phyloP scores from a whole-genome alignment of 495 filamentous ascomycete genomes.

The Bryoglossum gracile region DNA sequence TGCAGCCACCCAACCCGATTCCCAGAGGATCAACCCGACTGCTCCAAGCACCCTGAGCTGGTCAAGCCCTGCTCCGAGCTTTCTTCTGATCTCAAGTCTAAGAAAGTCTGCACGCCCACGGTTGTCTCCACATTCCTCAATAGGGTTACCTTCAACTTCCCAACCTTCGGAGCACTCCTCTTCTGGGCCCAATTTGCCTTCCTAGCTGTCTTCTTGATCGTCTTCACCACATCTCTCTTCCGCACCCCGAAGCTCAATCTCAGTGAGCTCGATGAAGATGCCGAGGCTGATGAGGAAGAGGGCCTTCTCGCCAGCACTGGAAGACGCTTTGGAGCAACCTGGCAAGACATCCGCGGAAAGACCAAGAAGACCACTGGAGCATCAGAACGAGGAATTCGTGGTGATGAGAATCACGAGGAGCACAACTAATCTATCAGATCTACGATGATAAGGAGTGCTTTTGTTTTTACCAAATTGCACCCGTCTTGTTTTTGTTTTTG shows the following conservation, averaged over 20 bases:
- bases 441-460: too few relatives aligned
- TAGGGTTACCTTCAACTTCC: conserved; percentile 88
- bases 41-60: conserved; percentile 59
- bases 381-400: conserved; percentile 11
- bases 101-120: conserved; percentile 78
- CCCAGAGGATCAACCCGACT: conserved; percentile 64
- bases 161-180: conserved; percentile 84
- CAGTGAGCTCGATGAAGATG: conserved; percentile 73
- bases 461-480: too few relatives aligned
- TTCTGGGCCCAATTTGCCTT: conserved; percentile 97
- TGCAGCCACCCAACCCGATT: conserved; percentile 57
- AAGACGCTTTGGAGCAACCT: conserved; percentile 71
- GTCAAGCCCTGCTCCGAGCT: conserved; percentile 79
- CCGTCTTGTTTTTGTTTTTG: too few relatives aligned
- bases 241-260: conserved; percentile 70
- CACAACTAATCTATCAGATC: conserved; percentile 2
- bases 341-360: conserved; percentile 73
- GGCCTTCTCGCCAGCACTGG: conserved; percentile 77
- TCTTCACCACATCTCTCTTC: conserved; percentile 69
- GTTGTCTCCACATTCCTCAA: conserved; percentile 90
- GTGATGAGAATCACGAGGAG: conserved; percentile 11
- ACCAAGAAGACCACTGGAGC: conserved; percentile 22
- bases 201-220: conserved; percentile 71
- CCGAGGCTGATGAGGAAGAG: conserved; percentile 93
- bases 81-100: conserved; percentile 48